Evolutionary conservation across 140 eudicot species (phyloP).

Genomic region (Bidens hawaiensis): DNA sequence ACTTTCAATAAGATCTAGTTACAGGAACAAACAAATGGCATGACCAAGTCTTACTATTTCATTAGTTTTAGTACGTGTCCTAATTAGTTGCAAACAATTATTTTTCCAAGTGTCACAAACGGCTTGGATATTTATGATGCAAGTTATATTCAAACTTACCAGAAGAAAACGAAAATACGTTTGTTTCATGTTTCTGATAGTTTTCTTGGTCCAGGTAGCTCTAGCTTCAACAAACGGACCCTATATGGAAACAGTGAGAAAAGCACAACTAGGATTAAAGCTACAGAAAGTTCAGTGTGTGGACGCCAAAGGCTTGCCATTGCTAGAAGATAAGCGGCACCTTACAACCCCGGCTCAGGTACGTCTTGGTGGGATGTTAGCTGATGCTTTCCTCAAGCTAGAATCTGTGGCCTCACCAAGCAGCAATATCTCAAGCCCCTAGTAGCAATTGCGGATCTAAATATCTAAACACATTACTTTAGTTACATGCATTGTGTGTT

Average conservation of each 20-base stretch:
- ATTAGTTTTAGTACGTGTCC: too few species aligned
- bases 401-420: neutral
- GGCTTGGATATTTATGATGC: neutral
- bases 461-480: too few species aligned
- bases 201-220: constrained; percentile 39
- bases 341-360: constrained; percentile 55
- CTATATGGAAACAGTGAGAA: constrained; percentile 39
- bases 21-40: too few species aligned
- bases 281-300: constrained; percentile 44
- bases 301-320: constrained; percentile 55
- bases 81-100: neutral
- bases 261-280: constrained; percentile 54
- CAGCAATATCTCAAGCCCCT: neutral
- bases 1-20: too few species aligned
- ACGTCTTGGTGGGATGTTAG: constrained; percentile 57
- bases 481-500: neutral
- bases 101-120: neutral
- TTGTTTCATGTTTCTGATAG: neutral
- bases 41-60: too few species aligned
- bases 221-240: constrained; percentile 53
- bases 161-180: neutral
- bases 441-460: neutral
- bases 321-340: constrained; percentile 50
- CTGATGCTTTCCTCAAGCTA: constrained; percentile 41
- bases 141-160: neutral